phyloP scores from a whole-genome alignment of 1,139 yeast genomes.

The Diutina rugosa region DNA sequence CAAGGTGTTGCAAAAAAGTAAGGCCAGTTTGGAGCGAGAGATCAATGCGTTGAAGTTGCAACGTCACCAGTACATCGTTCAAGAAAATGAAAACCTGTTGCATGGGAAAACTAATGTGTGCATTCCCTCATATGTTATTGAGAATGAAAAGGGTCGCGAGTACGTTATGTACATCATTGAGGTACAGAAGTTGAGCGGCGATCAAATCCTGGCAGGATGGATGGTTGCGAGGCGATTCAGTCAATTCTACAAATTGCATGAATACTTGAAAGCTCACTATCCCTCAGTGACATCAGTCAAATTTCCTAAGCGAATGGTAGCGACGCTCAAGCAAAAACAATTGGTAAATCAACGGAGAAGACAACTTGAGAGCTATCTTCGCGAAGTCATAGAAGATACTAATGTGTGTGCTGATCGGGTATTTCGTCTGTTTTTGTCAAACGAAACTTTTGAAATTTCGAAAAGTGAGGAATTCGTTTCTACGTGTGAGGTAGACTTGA shows the following conservation, averaged over 20 bases:
- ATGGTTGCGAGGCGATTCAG: slow-evolving; percentile 78
- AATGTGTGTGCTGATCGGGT: slow-evolving; percentile 63
- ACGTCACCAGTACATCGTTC: slow-evolving; percentile 70
- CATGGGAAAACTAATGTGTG: slow-evolving; percentile 55
- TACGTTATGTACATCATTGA: slow-evolving; percentile 65
- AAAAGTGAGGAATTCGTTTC: background rate
- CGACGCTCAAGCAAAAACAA: slow-evolving; percentile 51
- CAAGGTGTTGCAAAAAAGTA: slow-evolving; percentile 55
- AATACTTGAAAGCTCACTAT: slow-evolving; percentile 44
- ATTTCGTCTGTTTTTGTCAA: slow-evolving; percentile 66
- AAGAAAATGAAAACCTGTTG: slow-evolving; percentile 69
- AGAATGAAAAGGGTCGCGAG: slow-evolving; percentile 42
- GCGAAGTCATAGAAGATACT: slow-evolving; percentile 42
- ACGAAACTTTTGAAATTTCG: slow-evolving; percentile 41
- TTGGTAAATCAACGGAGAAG: slow-evolving; percentile 53
- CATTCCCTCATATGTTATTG: slow-evolving; percentile 56
- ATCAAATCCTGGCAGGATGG: slow-evolving; percentile 63
- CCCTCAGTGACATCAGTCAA: slow-evolving; percentile 35
- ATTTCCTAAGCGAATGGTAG: slow-evolving; percentile 53
- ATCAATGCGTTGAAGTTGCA: slow-evolving; percentile 59
- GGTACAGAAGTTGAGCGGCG: slow-evolving; percentile 43
- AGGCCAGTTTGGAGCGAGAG: slow-evolving; percentile 53
- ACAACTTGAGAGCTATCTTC: slow-evolving; percentile 52
- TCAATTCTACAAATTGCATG: slow-evolving; percentile 66
- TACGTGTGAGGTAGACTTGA: background rate